Percentiles rank a stretch among this genome's conserved stretches.
phyloP scores from a whole-genome alignment of 2,329 filamentous ascomycete species.

The Sclerotinia nivalis region DNA sequence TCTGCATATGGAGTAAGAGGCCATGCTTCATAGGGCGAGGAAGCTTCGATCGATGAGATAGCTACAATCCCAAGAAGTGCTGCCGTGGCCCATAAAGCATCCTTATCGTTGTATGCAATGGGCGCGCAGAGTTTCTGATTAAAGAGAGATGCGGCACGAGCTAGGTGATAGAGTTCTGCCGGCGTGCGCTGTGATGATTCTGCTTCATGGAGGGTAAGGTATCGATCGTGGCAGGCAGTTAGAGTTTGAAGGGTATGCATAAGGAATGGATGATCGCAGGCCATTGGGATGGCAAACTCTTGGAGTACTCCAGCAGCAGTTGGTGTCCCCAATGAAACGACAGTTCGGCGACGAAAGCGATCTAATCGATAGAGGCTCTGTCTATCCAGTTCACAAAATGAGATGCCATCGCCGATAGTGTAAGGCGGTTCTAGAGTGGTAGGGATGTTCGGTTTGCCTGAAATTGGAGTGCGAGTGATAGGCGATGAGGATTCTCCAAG shows the following conservation, averaged over 20 bases:
- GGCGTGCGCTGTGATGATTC: slow-evolving; percentile 31
- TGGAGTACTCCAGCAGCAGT: slow-evolving; percentile 42
- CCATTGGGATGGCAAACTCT: slow-evolving; percentile 39
- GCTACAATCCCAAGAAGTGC: slow-evolving; percentile 49
- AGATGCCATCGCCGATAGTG: slow-evolving; percentile 1
- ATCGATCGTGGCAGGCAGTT: slow-evolving; percentile 55
- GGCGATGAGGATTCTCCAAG: background rate
- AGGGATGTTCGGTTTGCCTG: background rate
- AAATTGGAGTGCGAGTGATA: too few relatives aligned
- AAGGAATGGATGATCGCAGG: slow-evolving; percentile 6
- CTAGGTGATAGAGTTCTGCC: slow-evolving; percentile 50
- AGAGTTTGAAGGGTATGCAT: slow-evolving; percentile 57
- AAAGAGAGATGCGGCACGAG: slow-evolving; percentile 51
- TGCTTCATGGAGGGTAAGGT: slow-evolving; percentile 39
- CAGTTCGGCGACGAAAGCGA: slow-evolving; percentile 47
- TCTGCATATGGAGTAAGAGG: slow-evolving; percentile 50
- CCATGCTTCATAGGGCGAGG: slow-evolving; percentile 53
- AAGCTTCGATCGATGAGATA: slow-evolving; percentile 48
- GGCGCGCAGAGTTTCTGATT: slow-evolving; percentile 47
- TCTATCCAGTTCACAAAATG: slow-evolving; percentile 25
- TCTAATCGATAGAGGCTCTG: slow-evolving; percentile 42
- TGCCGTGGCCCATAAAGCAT: slow-evolving; percentile 51
- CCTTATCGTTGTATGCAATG: slow-evolving; percentile 45
- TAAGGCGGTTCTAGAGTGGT: background rate
- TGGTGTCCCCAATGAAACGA: slow-evolving; percentile 45